Evolutionary conservation across 768 basidiomycete genomes (phyloP).

Genomic region (Mrakia hoshinonis): DNA sequence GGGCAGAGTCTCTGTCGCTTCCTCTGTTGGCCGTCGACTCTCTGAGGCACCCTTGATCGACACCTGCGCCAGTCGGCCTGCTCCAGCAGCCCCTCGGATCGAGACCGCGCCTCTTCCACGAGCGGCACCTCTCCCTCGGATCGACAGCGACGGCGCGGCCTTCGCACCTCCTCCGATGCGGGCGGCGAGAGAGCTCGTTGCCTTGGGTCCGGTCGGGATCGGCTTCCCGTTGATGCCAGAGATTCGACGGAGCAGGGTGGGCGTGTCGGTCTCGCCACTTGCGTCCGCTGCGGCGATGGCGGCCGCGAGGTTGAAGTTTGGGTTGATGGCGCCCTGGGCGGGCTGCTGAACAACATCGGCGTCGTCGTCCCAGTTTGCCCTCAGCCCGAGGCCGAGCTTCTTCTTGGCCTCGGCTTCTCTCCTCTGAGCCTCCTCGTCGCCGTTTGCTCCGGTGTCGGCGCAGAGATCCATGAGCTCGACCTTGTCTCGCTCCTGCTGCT

Average conservation of each 20-base stretch:
- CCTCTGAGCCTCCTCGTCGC: not conserved
- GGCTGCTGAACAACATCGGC: not conserved
- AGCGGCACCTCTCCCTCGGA: not conserved
- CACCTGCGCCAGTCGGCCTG: not conserved
- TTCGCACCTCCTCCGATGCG: not conserved
- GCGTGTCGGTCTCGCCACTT: not conserved
- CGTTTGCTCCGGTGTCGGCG: not conserved
- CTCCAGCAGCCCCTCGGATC: not conserved
- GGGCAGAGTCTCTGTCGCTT: not conserved
- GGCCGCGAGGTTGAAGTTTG: no score
- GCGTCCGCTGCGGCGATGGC: not conserved
- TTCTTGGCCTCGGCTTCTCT: not conserved
- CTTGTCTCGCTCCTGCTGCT: not conserved
- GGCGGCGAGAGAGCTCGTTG: not conserved
- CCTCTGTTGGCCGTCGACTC: not conserved
- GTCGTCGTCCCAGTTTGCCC: not conserved
- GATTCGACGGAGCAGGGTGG: constrained; percentile 8
- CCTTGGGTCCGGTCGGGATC: not conserved
- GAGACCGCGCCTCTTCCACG: not conserved
- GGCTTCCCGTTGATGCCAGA: constrained; percentile 8
- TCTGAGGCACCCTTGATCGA: not conserved
- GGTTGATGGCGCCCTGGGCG: not conserved
- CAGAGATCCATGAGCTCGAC: constrained; percentile 4
- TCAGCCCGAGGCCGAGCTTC: constrained; percentile 10
- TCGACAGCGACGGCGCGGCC: not conserved